Evolutionary conservation across 1,284 basidiomycete species (phyloP), one percentile per base, ranked within the genome.

Genomic region (Sporisorium scitamineum): DNA sequence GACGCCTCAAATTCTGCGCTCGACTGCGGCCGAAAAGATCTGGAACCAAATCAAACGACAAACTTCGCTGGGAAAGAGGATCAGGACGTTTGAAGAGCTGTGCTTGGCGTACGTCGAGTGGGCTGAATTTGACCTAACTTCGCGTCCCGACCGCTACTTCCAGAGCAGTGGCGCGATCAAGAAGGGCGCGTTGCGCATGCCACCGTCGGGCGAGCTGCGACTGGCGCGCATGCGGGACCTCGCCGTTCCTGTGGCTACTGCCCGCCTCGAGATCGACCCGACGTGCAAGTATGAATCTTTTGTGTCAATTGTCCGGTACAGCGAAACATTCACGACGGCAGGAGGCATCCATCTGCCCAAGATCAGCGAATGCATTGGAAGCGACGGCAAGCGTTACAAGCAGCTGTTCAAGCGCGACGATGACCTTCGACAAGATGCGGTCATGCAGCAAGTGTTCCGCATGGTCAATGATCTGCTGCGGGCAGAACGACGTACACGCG

Each of bases 361-460:
- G 85, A 92, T 96, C 74, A 90, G 87, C 61, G 86, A 84, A 2
- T 97, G 94, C 67, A 70, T 88, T 18, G 94, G 93, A 13, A 89
- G 88, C 2, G 89, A 93, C 79, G 94, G 93, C 0, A 81, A 87
- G 34, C 86, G 84, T 51, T 93, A 95, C 85, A 92, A 89, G 70
- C 94, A 98, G 84, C 86, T 98, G 94, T 97, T 95, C 88, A 99
- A 99, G 85, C 93, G 93, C 13, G 90, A 92, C 86, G 89, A 91
- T 20, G 96, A 99, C 81, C 86, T 97, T 34, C 91, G 96, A 31
- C 97, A 99, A 86, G 96, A 99, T 84, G 95, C 96, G 0, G 94
- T 99, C 51, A 97, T 99, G 95, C 94, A 97, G 83, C 97, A 99
- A 86, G 94, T 97, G 2, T 99, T 99, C 82, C 90, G 91, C 32